Evolutionary conservation across 257 asterid genomes (phyloP).

Genomic region (Nicotiana knightiana): DNA sequence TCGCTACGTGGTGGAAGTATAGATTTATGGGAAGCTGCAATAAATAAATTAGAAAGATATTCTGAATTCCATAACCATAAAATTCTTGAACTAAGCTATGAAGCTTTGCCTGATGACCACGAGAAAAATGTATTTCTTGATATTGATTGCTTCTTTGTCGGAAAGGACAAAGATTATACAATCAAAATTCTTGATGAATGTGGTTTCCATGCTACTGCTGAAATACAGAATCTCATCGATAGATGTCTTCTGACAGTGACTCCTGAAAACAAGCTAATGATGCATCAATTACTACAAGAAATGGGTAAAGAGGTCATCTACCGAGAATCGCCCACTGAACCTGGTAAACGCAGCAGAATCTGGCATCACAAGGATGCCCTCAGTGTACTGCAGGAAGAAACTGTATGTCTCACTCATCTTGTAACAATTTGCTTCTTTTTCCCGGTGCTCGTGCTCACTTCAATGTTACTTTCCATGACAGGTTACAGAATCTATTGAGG

Average conservation of each 20-base stretch:
- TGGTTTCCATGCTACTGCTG: slow-evolving; percentile 10
- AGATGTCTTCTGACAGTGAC: slow-evolving; percentile 5
- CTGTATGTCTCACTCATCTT: slow-evolving; percentile 2
- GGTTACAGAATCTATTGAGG: slow-evolving; percentile 10
- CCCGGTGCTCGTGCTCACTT: neutral
- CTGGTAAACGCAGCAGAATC: slow-evolving; percentile 15
- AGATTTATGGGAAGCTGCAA: slow-evolving; percentile 6
- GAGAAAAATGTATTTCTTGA: slow-evolving; percentile 13
- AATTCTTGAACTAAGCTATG: slow-evolving; percentile 11
- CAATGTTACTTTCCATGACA: neutral
- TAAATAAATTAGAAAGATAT: slow-evolving; percentile 5
- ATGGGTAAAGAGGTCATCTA: slow-evolving; percentile 9
- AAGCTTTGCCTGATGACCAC: slow-evolving; percentile 12
- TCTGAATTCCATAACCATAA: neutral
- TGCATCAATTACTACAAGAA: slow-evolving; percentile 14
- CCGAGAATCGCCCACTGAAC: slow-evolving; percentile 3
- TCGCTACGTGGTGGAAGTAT: slow-evolving; percentile 2
- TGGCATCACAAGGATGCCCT: slow-evolving; percentile 12
- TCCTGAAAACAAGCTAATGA: slow-evolving; percentile 14
- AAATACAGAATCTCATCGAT: slow-evolving; percentile 12
- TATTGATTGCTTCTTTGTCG: slow-evolving; percentile 11
- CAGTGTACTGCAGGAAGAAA: neutral
- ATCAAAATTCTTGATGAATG: slow-evolving; percentile 5
- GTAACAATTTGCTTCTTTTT: neutral
- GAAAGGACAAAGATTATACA: slow-evolving; percentile 13